Evolutionary conservation across 169 alveolate genomes (phyloP), one percentile per base, ranked within the genome.

Genomic region (Plasmodium vinckei): DNA sequence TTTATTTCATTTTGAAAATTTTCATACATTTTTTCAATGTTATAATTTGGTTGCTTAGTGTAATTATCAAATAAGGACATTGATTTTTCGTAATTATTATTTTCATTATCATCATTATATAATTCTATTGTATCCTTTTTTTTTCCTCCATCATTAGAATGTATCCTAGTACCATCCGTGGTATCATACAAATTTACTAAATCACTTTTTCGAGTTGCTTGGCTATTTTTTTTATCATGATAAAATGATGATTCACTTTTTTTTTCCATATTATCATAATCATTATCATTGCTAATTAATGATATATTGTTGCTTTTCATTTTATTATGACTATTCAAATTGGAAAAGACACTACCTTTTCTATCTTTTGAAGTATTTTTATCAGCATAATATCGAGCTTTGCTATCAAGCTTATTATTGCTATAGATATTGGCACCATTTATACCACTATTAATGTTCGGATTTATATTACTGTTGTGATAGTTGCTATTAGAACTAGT

Each of bases 11-110:
- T 51, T 9, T 42, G 59, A 49, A 77, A 77, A 17, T 63, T 77
- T 9, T 77, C 63, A 46, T 77, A 77, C 75, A 77, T 17, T 19
- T 77, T 77, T 77, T 77, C 88, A 9, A 56, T 42, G 44, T 77
- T 53, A 25, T 21, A 33, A 54, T 75, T 75, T 67, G 75, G 12
- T 54, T 75, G 67, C 9, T 46, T 49, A 33, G 63, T 21, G 65
- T 46, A 47, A 12, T 57, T 9, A 15, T 21, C 63, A 49, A 17
- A 69, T 17, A 51, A 27, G 2, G 88, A 64, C 13, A n/a, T 56
- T 1, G 47, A 47, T 54, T 15, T 49, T 5, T 51, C 75, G 54
- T 21, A 64, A 9, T 3, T 13, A 17, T 49, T 44, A 47, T 77
- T 61, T 56, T 54, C 44, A 39, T 71, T 67, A 59, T 53, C 61